A percentile compares a stretch with the other conserved stretches of the same genome.
Evolutionary conservation across 306 rosid species (phyloP).

Genomic region (Cotoneaster glaucophyllus): DNA sequence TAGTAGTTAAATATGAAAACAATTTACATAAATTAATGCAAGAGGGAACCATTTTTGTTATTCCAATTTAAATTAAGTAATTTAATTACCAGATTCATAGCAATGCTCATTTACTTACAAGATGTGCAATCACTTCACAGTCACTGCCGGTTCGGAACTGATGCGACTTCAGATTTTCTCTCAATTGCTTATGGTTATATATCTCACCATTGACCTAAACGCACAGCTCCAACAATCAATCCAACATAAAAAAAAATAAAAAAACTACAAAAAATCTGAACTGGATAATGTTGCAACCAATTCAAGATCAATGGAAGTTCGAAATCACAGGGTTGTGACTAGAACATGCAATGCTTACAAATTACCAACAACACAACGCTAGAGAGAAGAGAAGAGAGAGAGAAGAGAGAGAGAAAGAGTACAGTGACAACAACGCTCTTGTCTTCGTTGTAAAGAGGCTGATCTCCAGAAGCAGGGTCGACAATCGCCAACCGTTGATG

Average conservation of each 20-base stretch:
- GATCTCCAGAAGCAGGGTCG: constrained; percentile 95
- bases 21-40: not conserved
- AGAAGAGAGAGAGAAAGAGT: not conserved
- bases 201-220: constrained; percentile 92
- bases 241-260: not conserved
- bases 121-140: constrained; percentile 98
- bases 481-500: constrained; percentile 90
- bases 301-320: not conserved
- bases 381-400: not conserved
- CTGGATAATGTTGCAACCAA: not conserved
- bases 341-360: not conserved
- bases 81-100: not conserved
- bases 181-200: constrained; percentile 79
- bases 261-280: not conserved
- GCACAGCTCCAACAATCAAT: constrained; percentile 21
- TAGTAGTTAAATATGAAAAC: not conserved
- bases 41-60: not conserved
- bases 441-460: constrained; percentile 87
- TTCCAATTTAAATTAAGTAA: not conserved
- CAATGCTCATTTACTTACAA: constrained; percentile 53
- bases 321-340: not conserved
- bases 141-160: constrained; percentile 87
- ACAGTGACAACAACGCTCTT: constrained; percentile 78
- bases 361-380: not conserved
- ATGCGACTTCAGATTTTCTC: constrained; percentile 60